Evolutionary conservation across 805 yeast species (phyloP).

Genomic region (Citeromyces matritensis): DNA sequence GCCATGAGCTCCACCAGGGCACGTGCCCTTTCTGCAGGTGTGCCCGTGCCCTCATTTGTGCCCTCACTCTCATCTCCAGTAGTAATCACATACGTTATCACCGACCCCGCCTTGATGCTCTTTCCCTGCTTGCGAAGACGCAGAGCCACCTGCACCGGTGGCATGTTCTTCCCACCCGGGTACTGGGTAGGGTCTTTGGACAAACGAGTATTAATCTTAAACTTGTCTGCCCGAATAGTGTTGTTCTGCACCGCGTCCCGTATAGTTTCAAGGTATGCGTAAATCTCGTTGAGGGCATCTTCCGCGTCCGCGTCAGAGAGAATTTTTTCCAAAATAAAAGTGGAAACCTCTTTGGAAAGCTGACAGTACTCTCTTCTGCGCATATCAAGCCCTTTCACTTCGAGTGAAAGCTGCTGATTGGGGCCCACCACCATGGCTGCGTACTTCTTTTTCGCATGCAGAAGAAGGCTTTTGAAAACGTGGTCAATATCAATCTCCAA

Average conservation of each 20-base stretch:
- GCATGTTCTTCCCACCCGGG: slow-evolving; percentile 76
- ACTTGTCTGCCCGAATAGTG: slow-evolving; percentile 51
- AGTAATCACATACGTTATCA: slow-evolving; percentile 75
- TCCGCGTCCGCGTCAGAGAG: slow-evolving; percentile 66
- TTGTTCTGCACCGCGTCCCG: slow-evolving; percentile 40
- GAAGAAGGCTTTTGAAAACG: slow-evolving; percentile 67
- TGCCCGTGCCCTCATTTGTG: slow-evolving; percentile 10
- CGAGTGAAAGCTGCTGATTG: slow-evolving; percentile 48
- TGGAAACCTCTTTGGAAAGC: slow-evolving; percentile 77
- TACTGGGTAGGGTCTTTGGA: slow-evolving; percentile 83
- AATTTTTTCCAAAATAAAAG: slow-evolving; percentile 55
- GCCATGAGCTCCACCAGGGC: slow-evolving; percentile 60
- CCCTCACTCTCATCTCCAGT: slow-evolving; percentile 21
- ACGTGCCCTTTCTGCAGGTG: slow-evolving; percentile 72
- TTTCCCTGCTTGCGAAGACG: slow-evolving; percentile 74
- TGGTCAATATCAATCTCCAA: slow-evolving; percentile 94
- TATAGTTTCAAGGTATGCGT: slow-evolving; percentile 52
- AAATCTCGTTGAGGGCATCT: slow-evolving; percentile 56
- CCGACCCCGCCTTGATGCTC: slow-evolving; percentile 77
- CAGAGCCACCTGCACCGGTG: slow-evolving; percentile 77
- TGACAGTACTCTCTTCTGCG: slow-evolving; percentile 94
- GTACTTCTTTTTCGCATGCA: slow-evolving; percentile 94
- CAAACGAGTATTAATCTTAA: slow-evolving; percentile 70
- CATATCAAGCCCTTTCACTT: slow-evolving; percentile 95
- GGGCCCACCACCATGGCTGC: slow-evolving; percentile 65